Conservation (phyloP, 441 rosid genomes). For the Hura crepitans region DNA sequence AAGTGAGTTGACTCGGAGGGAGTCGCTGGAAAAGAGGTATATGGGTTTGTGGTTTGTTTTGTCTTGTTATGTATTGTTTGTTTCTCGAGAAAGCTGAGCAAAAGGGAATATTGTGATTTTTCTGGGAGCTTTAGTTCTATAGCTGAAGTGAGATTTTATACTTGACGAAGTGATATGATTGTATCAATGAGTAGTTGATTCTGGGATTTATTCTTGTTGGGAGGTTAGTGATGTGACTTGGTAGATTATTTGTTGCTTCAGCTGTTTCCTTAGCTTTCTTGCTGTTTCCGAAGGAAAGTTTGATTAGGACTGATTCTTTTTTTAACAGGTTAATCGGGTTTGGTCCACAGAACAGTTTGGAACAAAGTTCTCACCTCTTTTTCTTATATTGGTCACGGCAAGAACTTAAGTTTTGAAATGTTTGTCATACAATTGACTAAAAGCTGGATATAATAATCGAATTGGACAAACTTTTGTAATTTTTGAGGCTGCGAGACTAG, state of each 20-base stretch:
- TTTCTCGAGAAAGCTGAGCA: slow-evolving; percentile 1
- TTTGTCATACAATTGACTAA: slow-evolving; percentile 12
- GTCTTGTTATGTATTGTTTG: slow-evolving; percentile 14
- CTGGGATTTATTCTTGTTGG: slow-evolving; percentile 1
- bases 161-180: background rate
- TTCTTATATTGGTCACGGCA: slow-evolving; percentile 2
- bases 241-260: slow-evolving; percentile 19
- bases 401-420: slow-evolving; percentile 6
- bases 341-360: slow-evolving; percentile 12
- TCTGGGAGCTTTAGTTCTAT: slow-evolving; percentile 5
- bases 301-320: slow-evolving; percentile 14
- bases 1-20: slow-evolving; percentile 20
- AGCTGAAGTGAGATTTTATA: slow-evolving; percentile 10
- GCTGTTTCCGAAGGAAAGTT: slow-evolving; percentile 6
- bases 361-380: background rate
- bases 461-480: background rate
- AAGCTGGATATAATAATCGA: slow-evolving; percentile 16
- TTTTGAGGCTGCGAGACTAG: slow-evolving; percentile 4
- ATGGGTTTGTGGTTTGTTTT: background rate
- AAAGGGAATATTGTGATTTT: background rate
- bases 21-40: background rate
- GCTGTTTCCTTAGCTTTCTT: slow-evolving; percentile 6
- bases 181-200: slow-evolving; percentile 8
- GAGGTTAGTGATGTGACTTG: slow-evolving; percentile 12
- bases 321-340: slow-evolving; percentile 19